Base-by-base conservation (phyloP, 768 basidiomycete species). In the Tubosaeta brunneosetosa region DNA sequence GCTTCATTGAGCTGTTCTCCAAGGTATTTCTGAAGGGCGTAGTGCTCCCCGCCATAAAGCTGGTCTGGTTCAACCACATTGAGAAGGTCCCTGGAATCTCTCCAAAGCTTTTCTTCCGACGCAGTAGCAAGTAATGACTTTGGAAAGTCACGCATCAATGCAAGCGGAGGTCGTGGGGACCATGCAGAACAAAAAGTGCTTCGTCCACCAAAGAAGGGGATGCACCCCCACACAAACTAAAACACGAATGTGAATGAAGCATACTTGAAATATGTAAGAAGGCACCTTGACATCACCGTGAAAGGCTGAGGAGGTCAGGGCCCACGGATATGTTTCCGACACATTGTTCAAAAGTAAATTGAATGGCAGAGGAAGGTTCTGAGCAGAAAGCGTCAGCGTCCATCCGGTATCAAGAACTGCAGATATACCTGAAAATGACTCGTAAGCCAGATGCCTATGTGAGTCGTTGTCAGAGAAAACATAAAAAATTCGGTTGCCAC, bases 141-240 rank as follows among this genome's bases (percentile, higher is more conserved):
- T 2, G 60, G 60, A 34, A 57, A 61, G 13, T 49, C 47, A 1
- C 60, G 60, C 50, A 61, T 52, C 22, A 57, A 37, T 6, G 12
- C 40, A 4, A 33, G 25, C 19, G 44, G 42, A 1, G 59, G 59
- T 6, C 43, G 50, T 22, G 59, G 59, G n/a, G 47, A 57, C 59
- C 59, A 61, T 1, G 59, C 59, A 12, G 58, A 60, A 37, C 37
- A 61, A 37, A 61, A 58, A 9, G 49, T 33, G 27, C 54, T 56
- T 6, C 59, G 55, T 16, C 59, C 59, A 17, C 59, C 59, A 38
- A 61, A 61, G 45, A 51, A 61, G 26, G 57, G 57, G 32, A 49
- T 47, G 10, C 51, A 57, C 10, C 59, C 59, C 14, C 37, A 50
- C 17, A 60, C 41, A 44, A 52, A 60, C 57, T 56, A 17, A 22